Conservation (phyloP, 148 eudicot species). For the Dysphania ambrosioides region DNA sequence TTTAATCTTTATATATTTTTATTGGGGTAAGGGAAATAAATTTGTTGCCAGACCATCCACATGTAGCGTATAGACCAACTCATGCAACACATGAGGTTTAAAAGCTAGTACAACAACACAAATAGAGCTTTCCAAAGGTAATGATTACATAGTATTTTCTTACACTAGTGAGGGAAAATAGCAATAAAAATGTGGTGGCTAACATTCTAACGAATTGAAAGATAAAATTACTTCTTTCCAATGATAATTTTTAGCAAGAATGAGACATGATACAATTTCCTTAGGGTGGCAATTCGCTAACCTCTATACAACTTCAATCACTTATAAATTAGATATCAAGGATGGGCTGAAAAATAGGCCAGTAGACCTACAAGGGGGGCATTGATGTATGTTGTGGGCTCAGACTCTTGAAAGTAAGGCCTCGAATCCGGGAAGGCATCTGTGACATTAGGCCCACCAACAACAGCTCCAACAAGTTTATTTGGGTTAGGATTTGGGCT, state of each 20-base stretch:
- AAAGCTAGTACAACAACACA: too few relatives aligned
- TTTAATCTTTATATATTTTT: too few relatives aligned
- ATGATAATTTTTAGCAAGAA: constrained; percentile 16
- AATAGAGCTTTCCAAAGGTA: too few relatives aligned
- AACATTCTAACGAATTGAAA: background rate
- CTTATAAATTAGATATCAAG: constrained; percentile 22
- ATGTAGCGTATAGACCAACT: too few relatives aligned
- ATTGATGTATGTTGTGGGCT: constrained; percentile 94
- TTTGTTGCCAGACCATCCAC: too few relatives aligned
- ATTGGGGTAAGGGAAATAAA: too few relatives aligned
- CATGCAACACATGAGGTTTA: too few relatives aligned
- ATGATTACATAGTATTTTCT: too few relatives aligned
- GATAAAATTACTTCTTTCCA: constrained; percentile 1
- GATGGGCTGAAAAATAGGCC: constrained; percentile 72
- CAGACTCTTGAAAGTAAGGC: constrained; percentile 80
- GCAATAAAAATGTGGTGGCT: too few relatives aligned
- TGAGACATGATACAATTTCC: constrained; percentile 17
- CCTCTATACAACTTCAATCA: constrained; percentile 18
- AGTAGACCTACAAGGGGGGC: constrained; percentile 96
- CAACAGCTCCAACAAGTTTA: constrained; percentile 76
- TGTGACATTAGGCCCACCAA: constrained; percentile 83
- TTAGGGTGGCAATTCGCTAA: constrained; percentile 51
- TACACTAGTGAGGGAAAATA: too few relatives aligned
- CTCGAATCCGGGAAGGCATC: constrained; percentile 89
- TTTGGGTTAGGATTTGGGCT: constrained; percentile 91